These are phyloP conservation scores for Fusarium veterinarium DNA, from an alignment of 2,329 filamentous ascomycete species.

Conservation along the genomic window DNA sequence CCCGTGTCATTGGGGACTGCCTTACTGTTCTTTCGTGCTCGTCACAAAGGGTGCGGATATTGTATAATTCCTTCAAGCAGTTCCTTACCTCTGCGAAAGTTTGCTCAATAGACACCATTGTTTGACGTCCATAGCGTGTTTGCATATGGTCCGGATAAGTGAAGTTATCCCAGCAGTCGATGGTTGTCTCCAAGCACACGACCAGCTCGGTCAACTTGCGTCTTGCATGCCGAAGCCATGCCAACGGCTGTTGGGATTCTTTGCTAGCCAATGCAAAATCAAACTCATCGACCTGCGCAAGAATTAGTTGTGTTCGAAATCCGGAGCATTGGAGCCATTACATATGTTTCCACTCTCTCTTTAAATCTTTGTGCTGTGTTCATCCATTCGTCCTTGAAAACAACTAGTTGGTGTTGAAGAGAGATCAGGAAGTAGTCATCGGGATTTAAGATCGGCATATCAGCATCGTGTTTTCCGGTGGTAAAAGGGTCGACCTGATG, in stretches of 20 bases:
- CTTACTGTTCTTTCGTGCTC: background rate
- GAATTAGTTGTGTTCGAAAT: background rate
- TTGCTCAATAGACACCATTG: background rate
- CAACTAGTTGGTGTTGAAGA: rapidly evolving
- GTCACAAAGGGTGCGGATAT: background rate
- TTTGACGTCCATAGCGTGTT: background rate
- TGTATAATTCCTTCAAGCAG: background rate
- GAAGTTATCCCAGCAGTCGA: constrained; percentile 6
- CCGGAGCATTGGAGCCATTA: rapidly evolving
- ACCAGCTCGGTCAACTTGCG: background rate
- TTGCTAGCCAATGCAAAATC: background rate
- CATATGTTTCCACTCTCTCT: background rate
- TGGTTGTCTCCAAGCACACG: background rate
- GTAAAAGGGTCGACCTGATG: background rate
- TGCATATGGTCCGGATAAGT: background rate
- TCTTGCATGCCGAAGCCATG: background rate
- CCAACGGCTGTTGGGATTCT: background rate
- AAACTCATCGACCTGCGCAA: background rate
- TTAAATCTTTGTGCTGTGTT: background rate
- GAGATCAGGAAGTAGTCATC: background rate
- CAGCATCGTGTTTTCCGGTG: background rate
- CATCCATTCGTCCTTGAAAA: background rate
- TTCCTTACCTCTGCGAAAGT: background rate
- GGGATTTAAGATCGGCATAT: rapidly evolving
- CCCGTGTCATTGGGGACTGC: rapidly evolving